A percentile compares a stretch with the other conserved stretches of the same genome.
These are phyloP conservation scores for Didymellaceae sp. DNA, from an alignment of 2,329 filamentous ascomycete genomes.

Conservation along the genomic window DNA sequence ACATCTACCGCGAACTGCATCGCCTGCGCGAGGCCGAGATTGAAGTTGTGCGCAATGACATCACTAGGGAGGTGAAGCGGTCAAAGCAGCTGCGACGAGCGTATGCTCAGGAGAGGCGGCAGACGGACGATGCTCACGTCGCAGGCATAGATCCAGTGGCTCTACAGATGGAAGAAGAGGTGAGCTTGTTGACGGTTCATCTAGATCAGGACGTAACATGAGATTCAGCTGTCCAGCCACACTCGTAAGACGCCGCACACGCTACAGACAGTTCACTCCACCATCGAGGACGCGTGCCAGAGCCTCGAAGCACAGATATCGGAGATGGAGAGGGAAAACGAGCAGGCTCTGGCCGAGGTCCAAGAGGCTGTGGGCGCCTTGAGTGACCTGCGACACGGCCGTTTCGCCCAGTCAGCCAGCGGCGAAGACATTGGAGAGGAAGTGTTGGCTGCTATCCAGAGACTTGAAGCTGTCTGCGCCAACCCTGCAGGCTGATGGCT, in stretches of 20 bases:
- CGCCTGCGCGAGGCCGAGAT: conserved; percentile 72
- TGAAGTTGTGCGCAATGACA: conserved; percentile 70
- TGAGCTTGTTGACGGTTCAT: conserved; percentile 10
- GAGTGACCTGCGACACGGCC: conserved; percentile 84
- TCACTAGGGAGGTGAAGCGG: conserved; percentile 68
- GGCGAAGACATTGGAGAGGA: conserved; percentile 69
- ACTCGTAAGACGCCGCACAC: conserved; percentile 63
- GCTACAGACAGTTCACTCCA: conserved; percentile 68
- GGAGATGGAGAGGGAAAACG: conserved; percentile 69
- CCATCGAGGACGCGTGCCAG: conserved; percentile 70
- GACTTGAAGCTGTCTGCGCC: conserved; percentile 67
- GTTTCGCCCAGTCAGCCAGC: conserved; percentile 59
- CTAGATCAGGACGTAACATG: conserved; percentile 16
- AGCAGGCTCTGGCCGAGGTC: conserved; percentile 65
- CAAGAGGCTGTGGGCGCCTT: conserved; percentile 72
- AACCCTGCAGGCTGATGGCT: conserved; percentile 27
- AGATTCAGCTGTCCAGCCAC: conserved; percentile 62
- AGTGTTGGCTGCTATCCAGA: conserved; percentile 69
- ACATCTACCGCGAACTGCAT: conserved; percentile 81
- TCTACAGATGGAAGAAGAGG: conserved; percentile 62
- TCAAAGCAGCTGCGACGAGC: conserved; percentile 66
- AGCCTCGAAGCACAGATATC: conserved; percentile 73
- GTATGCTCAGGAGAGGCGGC: conserved; percentile 61
- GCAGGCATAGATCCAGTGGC: conserved; percentile 63
- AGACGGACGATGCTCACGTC: conserved; percentile 62